These are phyloP conservation scores for Plasmodium billcollinsi DNA, from an alignment of 169 alveolate species.

Conservation along the genomic window DNA sequence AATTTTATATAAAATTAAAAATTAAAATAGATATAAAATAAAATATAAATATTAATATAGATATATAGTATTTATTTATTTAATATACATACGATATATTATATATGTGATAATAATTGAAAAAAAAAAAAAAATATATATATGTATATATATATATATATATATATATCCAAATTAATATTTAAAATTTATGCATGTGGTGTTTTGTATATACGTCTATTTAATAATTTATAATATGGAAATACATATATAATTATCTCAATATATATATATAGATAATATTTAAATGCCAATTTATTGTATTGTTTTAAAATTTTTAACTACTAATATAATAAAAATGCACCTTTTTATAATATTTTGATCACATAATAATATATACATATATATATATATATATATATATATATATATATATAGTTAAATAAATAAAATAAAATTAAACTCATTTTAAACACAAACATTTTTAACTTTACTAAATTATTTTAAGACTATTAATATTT, in stretches of 20 bases:
- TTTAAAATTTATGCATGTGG: background rate
- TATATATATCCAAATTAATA: background rate
- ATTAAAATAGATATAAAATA: no score
- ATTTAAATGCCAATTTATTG: constrained; percentile 18
- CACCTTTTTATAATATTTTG: constrained; percentile 11
- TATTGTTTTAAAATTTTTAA: constrained; percentile 47
- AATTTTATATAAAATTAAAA: background rate
- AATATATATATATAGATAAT: constrained; percentile 8
- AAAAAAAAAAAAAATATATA: background rate
- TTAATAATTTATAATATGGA: background rate
- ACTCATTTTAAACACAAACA: constrained; percentile 25
- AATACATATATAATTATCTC: no score
- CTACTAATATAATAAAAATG: constrained; percentile 55
- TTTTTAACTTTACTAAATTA: constrained; percentile 23
- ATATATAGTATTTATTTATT: no score
- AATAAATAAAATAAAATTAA: constrained; percentile 5
- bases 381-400: no score
- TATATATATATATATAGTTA: background rate
- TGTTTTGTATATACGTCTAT: background rate
- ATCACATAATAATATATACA: background rate
- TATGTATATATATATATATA: background rate
- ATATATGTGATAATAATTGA: background rate
- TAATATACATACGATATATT: constrained; percentile 1
- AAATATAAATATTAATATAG: no score
- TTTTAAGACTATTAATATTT: constrained; percentile 9